Conservation (phyloP, 164 flowering plant genomes). For the Piper longum region DNA sequence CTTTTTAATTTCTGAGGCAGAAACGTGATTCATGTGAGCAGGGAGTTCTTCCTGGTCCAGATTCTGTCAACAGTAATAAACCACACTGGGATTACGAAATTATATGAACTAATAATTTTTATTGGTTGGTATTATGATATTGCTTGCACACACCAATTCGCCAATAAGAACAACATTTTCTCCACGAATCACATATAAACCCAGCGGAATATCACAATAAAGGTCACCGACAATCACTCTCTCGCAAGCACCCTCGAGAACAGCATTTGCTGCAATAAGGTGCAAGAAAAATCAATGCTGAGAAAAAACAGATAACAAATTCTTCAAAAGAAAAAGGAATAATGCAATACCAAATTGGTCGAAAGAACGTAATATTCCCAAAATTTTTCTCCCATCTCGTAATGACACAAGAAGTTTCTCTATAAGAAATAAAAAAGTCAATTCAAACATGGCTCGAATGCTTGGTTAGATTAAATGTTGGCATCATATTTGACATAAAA, state of each 20-base stretch:
- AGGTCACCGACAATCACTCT: constrained; percentile 86
- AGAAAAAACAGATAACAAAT: neutral
- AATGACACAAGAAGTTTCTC: constrained; percentile 76
- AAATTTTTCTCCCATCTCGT: constrained; percentile 71
- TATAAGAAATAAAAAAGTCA: constrained; percentile 9
- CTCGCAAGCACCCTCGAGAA: constrained; percentile 91
- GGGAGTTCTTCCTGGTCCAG: constrained; percentile 42
- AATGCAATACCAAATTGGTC: constrained; percentile 69
- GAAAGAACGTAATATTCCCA: constrained; percentile 77
- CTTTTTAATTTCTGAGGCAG: constrained; percentile 30
- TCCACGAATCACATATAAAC: constrained; percentile 89
- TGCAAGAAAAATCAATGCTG: neutral
- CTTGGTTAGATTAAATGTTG: too few species aligned
- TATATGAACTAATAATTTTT: neutral
- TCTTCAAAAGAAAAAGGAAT: neutral
- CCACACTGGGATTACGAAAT: neutral
- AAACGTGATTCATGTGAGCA: constrained; percentile 35
- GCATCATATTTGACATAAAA: too few species aligned
- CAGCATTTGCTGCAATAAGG: constrained; percentile 66
- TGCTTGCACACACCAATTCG: constrained; percentile 46
- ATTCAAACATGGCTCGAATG: too few species aligned
- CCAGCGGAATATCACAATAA: constrained; percentile 80
- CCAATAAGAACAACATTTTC: constrained; percentile 94
- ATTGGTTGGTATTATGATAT: neutral
- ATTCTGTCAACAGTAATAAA: constrained; percentile 14